Conservation (phyloP, 257 asterid genomes). For the Striga asiatica region DNA sequence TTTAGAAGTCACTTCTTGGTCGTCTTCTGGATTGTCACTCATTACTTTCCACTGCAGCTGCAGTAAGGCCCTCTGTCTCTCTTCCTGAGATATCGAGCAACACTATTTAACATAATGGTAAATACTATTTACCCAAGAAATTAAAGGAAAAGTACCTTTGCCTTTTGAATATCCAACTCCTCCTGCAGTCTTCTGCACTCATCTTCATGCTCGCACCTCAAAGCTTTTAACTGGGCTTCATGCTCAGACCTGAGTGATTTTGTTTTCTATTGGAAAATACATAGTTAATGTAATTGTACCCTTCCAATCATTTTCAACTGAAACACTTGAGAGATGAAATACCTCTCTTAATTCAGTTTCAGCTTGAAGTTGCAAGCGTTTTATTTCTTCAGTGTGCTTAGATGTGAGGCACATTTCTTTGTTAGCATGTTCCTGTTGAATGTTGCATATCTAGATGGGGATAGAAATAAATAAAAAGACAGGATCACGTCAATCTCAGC, state of each 20-base stretch:
- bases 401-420: conserved; percentile 50
- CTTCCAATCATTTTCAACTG: neutral
- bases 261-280: conserved; percentile 45
- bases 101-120: conserved; percentile 13
- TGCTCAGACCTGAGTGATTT: conserved; percentile 64
- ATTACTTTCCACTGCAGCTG: conserved; percentile 97
- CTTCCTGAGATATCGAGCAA: conserved; percentile 53
- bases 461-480: neutral
- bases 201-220: conserved; percentile 81
- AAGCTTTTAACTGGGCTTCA: conserved; percentile 73
- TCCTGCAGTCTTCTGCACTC: conserved; percentile 73
- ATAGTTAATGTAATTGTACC: neutral
- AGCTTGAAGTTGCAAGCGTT: conserved; percentile 50
- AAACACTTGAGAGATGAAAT: conserved; percentile 3
- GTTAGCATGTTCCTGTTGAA: conserved; percentile 56
- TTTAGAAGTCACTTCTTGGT: conserved; percentile 92
- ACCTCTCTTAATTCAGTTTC: conserved; percentile 89
- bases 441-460: conserved; percentile 38
- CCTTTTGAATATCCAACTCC: conserved; percentile 73
- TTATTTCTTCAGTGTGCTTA: conserved; percentile 65
- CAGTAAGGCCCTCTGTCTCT: conserved; percentile 74
- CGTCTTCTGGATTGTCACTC: conserved; percentile 70
- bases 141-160: conserved; percentile 42
- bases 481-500: conserved; percentile 16
- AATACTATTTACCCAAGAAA: conserved; percentile 9